These are phyloP conservation scores for Calycina herbarum DNA, from an alignment of 2,329 filamentous ascomycete genomes.

Conservation along the genomic window DNA sequence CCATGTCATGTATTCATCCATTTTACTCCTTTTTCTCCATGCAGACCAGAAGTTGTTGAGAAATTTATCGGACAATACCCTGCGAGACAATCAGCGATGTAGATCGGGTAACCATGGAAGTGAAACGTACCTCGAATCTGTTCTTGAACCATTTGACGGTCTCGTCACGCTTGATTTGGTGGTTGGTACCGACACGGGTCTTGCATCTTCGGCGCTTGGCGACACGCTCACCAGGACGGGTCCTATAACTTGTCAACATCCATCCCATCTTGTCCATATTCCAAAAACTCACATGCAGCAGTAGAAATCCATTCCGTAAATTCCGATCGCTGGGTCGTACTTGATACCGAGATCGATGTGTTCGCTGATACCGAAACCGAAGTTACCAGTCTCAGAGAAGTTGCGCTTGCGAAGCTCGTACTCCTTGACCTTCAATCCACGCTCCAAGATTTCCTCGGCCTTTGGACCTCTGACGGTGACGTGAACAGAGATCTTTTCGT, in stretches of 20 bases:
- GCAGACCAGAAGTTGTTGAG: conserved; percentile 16
- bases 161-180: conserved; percentile 93
- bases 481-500: conserved; percentile 99
- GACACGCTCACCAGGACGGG: conserved; percentile 97
- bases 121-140: conserved; percentile 32
- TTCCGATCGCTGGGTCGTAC: conserved; percentile 97
- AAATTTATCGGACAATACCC: conserved; percentile 92
- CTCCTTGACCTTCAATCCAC: conserved; percentile 99
- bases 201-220: conserved; percentile 90
- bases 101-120: too few relatives aligned
- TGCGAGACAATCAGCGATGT: conserved; percentile 46
- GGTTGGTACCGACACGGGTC: conserved; percentile 79
- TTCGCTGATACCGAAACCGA: conserved; percentile 99
- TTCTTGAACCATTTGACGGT: conserved; percentile 97
- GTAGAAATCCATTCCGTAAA: conserved; percentile 99
- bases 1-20: conserved; percentile 25
- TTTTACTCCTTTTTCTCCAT: conserved; percentile 31
- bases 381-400: conserved; percentile 99
- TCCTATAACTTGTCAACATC: conserved; percentile 49
- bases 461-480: conserved; percentile 99
- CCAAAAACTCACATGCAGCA: conserved; percentile 81
- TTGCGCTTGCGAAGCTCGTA: conserved; percentile 99
- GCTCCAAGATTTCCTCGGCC: conserved; percentile 99
- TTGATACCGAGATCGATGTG: conserved; percentile 99
- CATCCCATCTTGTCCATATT: background rate